These are phyloP conservation scores for Symbiodinium pilosum DNA, from an alignment of 73 alveolate species.

Conservation along the genomic window DNA sequence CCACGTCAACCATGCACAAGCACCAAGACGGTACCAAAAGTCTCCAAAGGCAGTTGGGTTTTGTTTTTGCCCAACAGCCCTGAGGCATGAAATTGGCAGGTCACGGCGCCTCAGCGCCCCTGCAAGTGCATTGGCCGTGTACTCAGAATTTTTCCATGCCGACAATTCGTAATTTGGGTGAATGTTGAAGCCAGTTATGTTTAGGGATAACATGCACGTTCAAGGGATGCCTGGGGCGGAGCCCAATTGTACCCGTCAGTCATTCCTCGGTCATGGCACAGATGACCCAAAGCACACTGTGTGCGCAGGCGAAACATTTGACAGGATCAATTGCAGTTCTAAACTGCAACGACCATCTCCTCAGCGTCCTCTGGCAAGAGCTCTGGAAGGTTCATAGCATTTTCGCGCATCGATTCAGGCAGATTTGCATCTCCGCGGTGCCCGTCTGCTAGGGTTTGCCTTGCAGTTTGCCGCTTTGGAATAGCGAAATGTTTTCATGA, in stretches of 20 bases:
- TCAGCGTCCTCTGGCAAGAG: too few relatives aligned
- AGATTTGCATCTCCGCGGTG: background rate
- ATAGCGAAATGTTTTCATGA: too few relatives aligned
- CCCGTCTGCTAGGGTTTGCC: background rate
- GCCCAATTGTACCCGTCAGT: background rate
- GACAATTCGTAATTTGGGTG: background rate
- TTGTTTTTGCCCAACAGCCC: too few relatives aligned
- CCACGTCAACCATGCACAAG: background rate
- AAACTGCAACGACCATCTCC: too few relatives aligned
- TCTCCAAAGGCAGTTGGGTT: background rate
- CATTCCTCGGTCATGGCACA: background rate
- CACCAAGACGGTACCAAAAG: background rate
- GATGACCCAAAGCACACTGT: too few relatives aligned
- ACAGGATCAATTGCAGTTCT: too few relatives aligned
- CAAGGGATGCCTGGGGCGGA: background rate
- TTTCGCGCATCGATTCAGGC: background rate
- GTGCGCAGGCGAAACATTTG: too few relatives aligned
- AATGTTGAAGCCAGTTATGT: background rate
- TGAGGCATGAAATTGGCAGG: background rate
- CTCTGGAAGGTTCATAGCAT: background rate
- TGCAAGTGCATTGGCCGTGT: background rate
- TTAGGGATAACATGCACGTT: too few relatives aligned
- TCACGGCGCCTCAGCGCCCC: slow-evolving; percentile 19
- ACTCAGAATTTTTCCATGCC: background rate
- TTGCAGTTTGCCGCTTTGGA: background rate